Evolutionary conservation across 805 yeast species (phyloP).

Genomic region (Clavispora asparagi): DNA sequence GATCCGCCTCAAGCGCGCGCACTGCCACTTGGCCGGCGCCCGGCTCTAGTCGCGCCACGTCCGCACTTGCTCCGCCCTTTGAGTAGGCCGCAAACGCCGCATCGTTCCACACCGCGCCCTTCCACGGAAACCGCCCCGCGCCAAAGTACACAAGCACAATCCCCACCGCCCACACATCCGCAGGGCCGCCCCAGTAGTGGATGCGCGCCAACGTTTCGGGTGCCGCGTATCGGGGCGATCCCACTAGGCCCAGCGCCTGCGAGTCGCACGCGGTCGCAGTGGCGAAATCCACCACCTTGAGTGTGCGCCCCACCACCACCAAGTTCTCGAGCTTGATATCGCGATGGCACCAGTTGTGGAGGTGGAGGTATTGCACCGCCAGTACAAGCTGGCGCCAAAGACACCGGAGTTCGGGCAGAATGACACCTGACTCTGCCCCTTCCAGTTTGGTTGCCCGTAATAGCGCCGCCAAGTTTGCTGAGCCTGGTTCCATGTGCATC

Average conservation of each 20-base stretch:
- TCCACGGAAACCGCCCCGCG: constrained; percentile 43
- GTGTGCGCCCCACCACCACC: constrained; percentile 21
- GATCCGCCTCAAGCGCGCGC: neutral
- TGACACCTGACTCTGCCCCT: too few relatives aligned
- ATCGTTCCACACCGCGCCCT: constrained; percentile 32
- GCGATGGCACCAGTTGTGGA: constrained; percentile 37
- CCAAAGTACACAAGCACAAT: constrained; percentile 33
- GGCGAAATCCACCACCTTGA: constrained; percentile 44
- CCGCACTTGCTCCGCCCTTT: neutral
- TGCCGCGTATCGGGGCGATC: constrained; percentile 41
- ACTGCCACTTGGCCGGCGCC: neutral
- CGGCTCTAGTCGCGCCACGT: neutral
- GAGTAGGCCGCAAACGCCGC: constrained; percentile 11
- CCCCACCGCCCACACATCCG: constrained; percentile 51
- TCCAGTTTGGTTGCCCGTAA: neutral
- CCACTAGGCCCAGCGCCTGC: constrained; percentile 41
- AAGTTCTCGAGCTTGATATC: constrained; percentile 48
- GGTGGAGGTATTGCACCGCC: constrained; percentile 38
- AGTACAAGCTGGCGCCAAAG: constrained; percentile 38
- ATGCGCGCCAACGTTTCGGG: constrained; percentile 41
- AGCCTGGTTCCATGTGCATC: constrained; percentile 31
- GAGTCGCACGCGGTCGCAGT: constrained; percentile 18
- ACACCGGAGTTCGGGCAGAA: constrained; percentile 17
- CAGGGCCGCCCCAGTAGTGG: constrained; percentile 34
- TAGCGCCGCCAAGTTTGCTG: constrained; percentile 13